Evolutionary conservation across 805 yeast genomes (phyloP).

Genomic region (Candida chilensis): DNA sequence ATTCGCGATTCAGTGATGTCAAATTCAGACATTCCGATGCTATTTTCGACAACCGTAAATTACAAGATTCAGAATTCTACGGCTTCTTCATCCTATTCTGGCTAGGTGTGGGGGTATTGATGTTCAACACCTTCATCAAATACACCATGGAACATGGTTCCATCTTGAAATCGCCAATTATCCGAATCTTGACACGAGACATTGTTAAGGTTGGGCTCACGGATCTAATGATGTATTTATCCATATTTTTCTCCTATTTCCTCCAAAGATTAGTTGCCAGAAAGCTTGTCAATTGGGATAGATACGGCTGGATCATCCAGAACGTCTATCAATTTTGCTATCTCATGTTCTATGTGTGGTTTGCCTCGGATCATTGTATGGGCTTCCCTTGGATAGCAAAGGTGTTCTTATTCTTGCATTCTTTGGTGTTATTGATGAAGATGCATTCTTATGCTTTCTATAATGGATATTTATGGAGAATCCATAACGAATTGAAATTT

Average conservation of each 20-base stretch:
- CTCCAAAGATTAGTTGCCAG: conserved; percentile 47
- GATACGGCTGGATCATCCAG: conserved; percentile 56
- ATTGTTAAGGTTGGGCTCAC: conserved; percentile 59
- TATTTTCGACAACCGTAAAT: conserved; percentile 43
- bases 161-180: conserved; percentile 42
- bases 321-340: conserved; percentile 43
- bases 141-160: conserved; percentile 38
- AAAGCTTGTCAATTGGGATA: conserved; percentile 47
- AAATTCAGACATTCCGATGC: conserved; percentile 31
- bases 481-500: conserved; percentile 41
- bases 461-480: conserved; percentile 81
- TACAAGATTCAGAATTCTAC: conserved; percentile 43
- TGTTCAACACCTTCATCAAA: conserved; percentile 43
- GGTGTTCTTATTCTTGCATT: conserved; percentile 77
- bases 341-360: conserved; percentile 41
- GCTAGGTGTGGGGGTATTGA: conserved; percentile 52
- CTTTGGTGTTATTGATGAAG: conserved; percentile 86
- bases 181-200: conserved; percentile 50
- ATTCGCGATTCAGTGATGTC: conserved; percentile 49
- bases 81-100: conserved; percentile 81
- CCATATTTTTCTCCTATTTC: conserved; percentile 49
- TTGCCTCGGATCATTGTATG: conserved; percentile 37
- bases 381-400: conserved; percentile 85
- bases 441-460: conserved; percentile 90
- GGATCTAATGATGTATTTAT: conserved; percentile 67